phyloP scores from a whole-genome alignment of 495 filamentous ascomycete species.

The Annulohypoxylon maeteangense region DNA sequence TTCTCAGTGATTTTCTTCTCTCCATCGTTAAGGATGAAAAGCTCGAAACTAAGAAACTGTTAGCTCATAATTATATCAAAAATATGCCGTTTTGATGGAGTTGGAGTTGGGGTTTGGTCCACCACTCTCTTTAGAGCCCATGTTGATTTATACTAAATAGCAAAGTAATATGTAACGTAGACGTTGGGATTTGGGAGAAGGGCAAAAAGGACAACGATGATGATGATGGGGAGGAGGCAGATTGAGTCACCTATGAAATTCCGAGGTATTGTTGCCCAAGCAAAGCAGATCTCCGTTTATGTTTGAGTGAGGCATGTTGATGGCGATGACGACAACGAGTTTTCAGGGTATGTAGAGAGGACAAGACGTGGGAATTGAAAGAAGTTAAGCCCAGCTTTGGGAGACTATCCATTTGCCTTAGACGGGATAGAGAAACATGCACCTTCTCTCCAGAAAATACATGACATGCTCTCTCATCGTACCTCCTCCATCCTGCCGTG shows the following conservation, averaged over 20 bases:
- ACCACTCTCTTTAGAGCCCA: not conserved
- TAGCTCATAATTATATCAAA: conserved; percentile 24
- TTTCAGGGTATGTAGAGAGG: not conserved
- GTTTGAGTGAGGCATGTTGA: not conserved
- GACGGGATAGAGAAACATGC: not conserved
- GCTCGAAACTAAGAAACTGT: conserved; percentile 76
- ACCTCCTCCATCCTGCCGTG: not conserved
- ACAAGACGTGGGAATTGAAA: not conserved
- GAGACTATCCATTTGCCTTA: not conserved
- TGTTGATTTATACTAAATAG: not conserved
- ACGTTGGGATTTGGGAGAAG: not conserved
- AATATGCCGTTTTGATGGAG: not conserved
- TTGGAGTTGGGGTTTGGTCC: not conserved
- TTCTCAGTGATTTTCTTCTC: conserved; percentile 93
- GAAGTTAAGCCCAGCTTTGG: not conserved
- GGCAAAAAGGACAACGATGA: not conserved
- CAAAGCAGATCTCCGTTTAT: not conserved
- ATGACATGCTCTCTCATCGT: not conserved
- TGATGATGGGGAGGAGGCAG: not conserved
- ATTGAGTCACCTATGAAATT: not conserved
- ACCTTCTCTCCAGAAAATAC: not conserved
- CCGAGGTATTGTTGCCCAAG: not conserved
- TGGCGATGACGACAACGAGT: not conserved
- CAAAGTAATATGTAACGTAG: not conserved
- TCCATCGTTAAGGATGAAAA: conserved; percentile 79